Evolutionary conservation across 176 grass and related monocot genomes (phyloP).

Genomic region (Phyllostachys edulis): DNA sequence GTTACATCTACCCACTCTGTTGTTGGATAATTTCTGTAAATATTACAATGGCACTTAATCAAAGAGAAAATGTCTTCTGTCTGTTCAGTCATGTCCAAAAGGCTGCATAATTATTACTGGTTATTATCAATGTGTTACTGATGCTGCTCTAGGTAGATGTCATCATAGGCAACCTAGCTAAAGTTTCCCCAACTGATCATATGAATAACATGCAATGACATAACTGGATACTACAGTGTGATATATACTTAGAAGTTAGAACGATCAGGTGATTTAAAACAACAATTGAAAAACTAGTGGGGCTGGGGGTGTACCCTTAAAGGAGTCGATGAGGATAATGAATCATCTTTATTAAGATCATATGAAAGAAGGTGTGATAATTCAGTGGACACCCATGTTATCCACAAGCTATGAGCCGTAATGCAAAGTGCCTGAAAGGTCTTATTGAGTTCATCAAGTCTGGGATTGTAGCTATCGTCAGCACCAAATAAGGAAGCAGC

Average conservation of each 20-base stretch:
- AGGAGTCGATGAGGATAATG: constrained; percentile 72
- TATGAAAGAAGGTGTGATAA: constrained; percentile 72
- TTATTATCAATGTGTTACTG: neutral
- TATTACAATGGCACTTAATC: neutral
- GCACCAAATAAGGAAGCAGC: constrained; percentile 69
- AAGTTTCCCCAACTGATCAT: neutral
- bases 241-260: constrained; percentile 1
- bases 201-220: constrained; percentile 1
- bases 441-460: constrained; percentile 85
- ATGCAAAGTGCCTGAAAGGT: constrained; percentile 70
- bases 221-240: constrained; percentile 1
- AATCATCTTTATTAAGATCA: constrained; percentile 80
- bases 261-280: constrained; percentile 11
- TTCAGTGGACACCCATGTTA: constrained; percentile 79
- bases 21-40: constrained; percentile 8
- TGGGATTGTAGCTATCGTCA: constrained; percentile 74
- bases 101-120: neutral
- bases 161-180: neutral
- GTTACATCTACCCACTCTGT: neutral
- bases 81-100: constrained; percentile 14
- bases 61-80: constrained; percentile 6
- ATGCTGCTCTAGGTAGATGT: neutral
- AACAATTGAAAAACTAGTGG: neutral
- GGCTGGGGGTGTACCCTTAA: constrained; percentile 56
- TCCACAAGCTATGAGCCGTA: constrained; percentile 80